Evolutionary conservation across 1,284 basidiomycete species (phyloP).

Genomic region (Mrakiaceae sp.): DNA sequence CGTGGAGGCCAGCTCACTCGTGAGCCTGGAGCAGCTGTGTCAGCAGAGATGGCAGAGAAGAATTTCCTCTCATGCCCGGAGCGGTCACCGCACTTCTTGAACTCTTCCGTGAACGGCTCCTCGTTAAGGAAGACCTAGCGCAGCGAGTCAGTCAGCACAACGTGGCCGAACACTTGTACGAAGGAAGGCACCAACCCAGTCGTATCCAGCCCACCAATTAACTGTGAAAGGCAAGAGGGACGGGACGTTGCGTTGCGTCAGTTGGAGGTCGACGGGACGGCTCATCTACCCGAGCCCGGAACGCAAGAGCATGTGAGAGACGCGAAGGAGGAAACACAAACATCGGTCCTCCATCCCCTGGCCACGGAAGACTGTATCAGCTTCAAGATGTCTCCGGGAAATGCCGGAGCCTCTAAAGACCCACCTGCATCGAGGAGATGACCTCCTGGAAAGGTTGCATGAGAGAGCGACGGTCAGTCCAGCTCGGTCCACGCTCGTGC

Average conservation of each 20-base stretch:
- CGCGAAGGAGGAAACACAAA: not conserved
- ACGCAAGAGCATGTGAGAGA: not conserved
- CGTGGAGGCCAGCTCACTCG: slow-evolving; percentile 52
- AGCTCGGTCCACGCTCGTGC: not conserved
- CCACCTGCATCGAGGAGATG: slow-evolving; percentile 7
- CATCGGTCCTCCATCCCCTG: slow-evolving; percentile 32
- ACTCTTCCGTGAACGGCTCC: slow-evolving; percentile 59
- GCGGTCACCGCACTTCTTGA: slow-evolving; percentile 48
- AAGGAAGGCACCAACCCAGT: not conserved
- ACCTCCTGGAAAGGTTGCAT: not conserved
- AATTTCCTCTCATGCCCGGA: slow-evolving; percentile 5
- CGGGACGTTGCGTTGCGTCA: slow-evolving; percentile 18
- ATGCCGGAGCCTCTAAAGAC: not conserved
- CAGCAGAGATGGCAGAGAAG: not conserved
- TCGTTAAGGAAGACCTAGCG: slow-evolving; percentile 75
- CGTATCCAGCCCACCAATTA: slow-evolving; percentile 8
- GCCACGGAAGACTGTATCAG: not conserved
- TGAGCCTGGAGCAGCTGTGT: slow-evolving; percentile 40
- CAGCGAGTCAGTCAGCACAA: not conserved
- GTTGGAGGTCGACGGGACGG: not conserved
- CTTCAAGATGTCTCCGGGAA: not conserved
- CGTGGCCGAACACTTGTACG: not conserved
- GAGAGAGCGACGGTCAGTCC: not conserved
- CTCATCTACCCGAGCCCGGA: not conserved
- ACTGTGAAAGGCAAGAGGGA: not conserved